A percentile compares a stretch with the other conserved stretches of the same genome.
phyloP scores from a whole-genome alignment of 2,329 filamentous ascomycete genomes.

The Diaporthe amygdali region DNA sequence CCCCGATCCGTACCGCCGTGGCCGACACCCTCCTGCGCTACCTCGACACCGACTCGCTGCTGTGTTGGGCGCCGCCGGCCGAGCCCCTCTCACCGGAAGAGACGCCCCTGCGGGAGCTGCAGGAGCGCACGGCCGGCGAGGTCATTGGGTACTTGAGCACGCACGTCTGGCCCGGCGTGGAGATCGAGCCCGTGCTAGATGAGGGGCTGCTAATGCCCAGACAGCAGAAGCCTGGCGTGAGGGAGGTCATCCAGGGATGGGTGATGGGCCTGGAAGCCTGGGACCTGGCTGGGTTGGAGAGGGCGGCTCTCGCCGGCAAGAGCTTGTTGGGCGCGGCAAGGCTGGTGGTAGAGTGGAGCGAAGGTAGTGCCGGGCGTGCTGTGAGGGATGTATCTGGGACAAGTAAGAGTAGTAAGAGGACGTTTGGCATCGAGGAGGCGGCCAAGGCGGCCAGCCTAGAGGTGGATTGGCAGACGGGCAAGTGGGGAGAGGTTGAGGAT shows the following conservation, averaged over 20 bases:
- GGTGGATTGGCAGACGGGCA: conserved; percentile 85
- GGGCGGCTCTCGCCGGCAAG: conserved; percentile 84
- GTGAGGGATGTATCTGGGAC: conserved; percentile 26
- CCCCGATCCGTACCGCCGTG: conserved; percentile 66
- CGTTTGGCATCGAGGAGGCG: conserved; percentile 84
- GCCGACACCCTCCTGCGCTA: conserved; percentile 78
- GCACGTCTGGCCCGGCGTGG: conserved; percentile 82
- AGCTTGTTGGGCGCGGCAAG: conserved; percentile 79
- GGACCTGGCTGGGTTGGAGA: conserved; percentile 86
- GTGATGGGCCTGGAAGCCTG: conserved; percentile 73
- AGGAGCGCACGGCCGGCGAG: conserved; percentile 71
- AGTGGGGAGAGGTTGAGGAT: conserved; percentile 98
- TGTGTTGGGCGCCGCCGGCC: conserved; percentile 78
- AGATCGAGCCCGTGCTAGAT: conserved; percentile 81
- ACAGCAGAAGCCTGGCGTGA: conserved; percentile 76
- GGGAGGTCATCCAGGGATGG: conserved; percentile 80
- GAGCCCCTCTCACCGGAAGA: conserved; percentile 56
- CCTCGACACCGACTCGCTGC: conserved; percentile 86
- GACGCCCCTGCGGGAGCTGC: conserved; percentile 70
- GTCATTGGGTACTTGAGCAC: conserved; percentile 75
- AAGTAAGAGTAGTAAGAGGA: conserved; percentile 33
- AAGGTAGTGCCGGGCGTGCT: conserved; percentile 63
- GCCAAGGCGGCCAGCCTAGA: conserved; percentile 80
- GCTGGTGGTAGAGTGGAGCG: conserved; percentile 86
- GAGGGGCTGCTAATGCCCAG: conserved; percentile 76